These are phyloP conservation scores for Phyllosticta paracitricarpa DNA, from an alignment of 2,329 filamentous ascomycete species.

Conservation along the genomic window DNA sequence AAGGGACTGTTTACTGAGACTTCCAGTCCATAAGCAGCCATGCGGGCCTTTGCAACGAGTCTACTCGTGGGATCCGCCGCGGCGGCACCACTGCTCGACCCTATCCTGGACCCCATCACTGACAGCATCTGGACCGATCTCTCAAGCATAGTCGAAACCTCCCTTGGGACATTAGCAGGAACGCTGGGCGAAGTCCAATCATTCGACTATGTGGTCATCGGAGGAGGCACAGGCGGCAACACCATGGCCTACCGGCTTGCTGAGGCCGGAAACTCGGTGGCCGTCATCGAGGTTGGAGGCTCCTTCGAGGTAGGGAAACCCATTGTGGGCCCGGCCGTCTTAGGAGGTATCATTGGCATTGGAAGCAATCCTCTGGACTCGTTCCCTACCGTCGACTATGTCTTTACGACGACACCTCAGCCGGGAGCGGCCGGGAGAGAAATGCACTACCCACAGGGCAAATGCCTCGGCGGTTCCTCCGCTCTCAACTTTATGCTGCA, in stretches of 20 bases:
- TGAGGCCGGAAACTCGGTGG: conserved; percentile 15
- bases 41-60: neutral
- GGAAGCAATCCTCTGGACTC: conserved; percentile 15
- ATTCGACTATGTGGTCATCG: conserved; percentile 15
- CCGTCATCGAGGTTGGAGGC: conserved; percentile 19
- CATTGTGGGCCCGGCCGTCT: conserved; percentile 14
- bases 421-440: conserved; percentile 12
- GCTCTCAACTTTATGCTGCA: conserved; percentile 20
- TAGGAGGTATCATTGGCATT: conserved; percentile 16
- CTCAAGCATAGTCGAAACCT: neutral
- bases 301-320: conserved; percentile 26
- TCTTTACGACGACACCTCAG: conserved; percentile 21
- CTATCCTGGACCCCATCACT: neutral
- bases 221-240: conserved; percentile 19
- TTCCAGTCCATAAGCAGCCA: neutral
- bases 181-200: neutral
- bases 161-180: neutral
- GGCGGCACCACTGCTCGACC: neutral
- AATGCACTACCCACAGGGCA: conserved; percentile 22
- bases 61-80: neutral
- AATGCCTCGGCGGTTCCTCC: conserved; percentile 22
- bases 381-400: conserved; percentile 21
- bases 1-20: neutral
- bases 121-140: neutral
- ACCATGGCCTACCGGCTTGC: conserved; percentile 16